Percentiles rank a stretch among this genome's conserved stretches.
phyloP scores from a whole-genome alignment of 73 alveolate genomes.

The Effrenium voratum region DNA sequence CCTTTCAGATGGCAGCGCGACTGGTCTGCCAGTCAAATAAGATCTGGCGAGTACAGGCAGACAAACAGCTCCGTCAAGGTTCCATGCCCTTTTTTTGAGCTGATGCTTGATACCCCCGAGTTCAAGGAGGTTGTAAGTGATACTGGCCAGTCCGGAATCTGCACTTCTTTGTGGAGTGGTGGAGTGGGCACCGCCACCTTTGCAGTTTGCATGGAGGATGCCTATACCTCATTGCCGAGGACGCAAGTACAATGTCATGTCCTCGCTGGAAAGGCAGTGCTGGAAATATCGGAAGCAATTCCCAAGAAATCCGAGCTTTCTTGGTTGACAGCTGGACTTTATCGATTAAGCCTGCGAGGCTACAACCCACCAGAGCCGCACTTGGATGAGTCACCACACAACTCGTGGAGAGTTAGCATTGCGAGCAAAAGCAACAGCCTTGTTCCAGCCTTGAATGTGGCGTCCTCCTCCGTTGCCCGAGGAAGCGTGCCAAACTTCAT shows the following conservation, averaged over 20 bases:
- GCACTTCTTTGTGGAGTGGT: background rate
- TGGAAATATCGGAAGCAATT: background rate
- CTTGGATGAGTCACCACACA: background rate
- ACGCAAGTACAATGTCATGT: slow-evolving; percentile 1
- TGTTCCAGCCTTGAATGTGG: background rate
- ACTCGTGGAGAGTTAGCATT: slow-evolving; percentile 23
- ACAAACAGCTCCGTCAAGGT: background rate
- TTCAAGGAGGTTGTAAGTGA: background rate
- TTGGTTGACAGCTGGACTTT: background rate
- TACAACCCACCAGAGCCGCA: too few relatives aligned
- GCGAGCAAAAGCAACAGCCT: background rate
- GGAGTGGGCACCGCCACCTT: background rate
- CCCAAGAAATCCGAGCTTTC: background rate
- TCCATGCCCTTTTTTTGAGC: background rate
- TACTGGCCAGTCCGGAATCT: background rate
- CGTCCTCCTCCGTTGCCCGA: slow-evolving; percentile 11
- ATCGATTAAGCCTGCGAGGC: background rate
- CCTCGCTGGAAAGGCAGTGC: background rate
- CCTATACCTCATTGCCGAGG: background rate
- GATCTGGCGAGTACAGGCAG: background rate
- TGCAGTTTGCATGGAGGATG: slow-evolving; percentile 46
- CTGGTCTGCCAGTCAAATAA: background rate
- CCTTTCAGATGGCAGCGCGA: background rate
- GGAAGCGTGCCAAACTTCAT: slow-evolving; percentile 38
- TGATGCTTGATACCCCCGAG: background rate